These are phyloP conservation scores for Mycena vulgaris DNA, from an alignment of 768 basidiomycete species.

Conservation along the genomic window DNA sequence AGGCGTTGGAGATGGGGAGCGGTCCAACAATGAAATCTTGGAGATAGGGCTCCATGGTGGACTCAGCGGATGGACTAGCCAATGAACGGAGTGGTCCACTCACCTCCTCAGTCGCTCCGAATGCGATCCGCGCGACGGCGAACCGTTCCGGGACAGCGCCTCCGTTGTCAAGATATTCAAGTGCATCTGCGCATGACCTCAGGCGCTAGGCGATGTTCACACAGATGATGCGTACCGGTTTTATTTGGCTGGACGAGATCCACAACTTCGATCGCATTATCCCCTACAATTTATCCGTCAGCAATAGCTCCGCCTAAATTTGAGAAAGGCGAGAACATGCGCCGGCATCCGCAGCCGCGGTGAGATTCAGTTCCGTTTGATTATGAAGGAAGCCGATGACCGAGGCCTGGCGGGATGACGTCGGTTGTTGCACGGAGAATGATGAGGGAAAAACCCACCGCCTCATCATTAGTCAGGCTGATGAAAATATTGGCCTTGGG, in stretches of 20 bases:
- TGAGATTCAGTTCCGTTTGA: constrained; percentile 39
- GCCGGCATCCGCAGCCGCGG: constrained; percentile 35
- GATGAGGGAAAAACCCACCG: constrained; percentile 24
- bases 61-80: not conserved
- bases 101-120: constrained; percentile 38
- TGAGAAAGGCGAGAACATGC: constrained; percentile 17
- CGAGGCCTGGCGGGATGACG: constrained; percentile 16
- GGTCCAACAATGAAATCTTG: constrained; percentile 41
- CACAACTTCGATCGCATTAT: constrained; percentile 41
- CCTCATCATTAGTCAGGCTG: constrained; percentile 37
- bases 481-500: constrained; percentile 37
- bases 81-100: not conserved
- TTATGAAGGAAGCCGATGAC: constrained; percentile 42
- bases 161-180: constrained; percentile 35
- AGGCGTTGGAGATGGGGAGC: constrained; percentile 37
- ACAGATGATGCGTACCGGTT: constrained; percentile 28
- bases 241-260: constrained; percentile 41
- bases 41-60: constrained; percentile 26
- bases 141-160: constrained; percentile 32
- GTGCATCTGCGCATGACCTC: constrained; percentile 31
- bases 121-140: constrained; percentile 38
- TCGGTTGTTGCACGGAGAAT: not conserved
- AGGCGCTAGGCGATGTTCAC: not conserved
- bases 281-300: constrained; percentile 29
- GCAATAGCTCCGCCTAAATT: not conserved